These are phyloP conservation scores for Talaromyces proteolyticus DNA, from an alignment of 495 filamentous ascomycete genomes.

Conservation along the genomic window DNA sequence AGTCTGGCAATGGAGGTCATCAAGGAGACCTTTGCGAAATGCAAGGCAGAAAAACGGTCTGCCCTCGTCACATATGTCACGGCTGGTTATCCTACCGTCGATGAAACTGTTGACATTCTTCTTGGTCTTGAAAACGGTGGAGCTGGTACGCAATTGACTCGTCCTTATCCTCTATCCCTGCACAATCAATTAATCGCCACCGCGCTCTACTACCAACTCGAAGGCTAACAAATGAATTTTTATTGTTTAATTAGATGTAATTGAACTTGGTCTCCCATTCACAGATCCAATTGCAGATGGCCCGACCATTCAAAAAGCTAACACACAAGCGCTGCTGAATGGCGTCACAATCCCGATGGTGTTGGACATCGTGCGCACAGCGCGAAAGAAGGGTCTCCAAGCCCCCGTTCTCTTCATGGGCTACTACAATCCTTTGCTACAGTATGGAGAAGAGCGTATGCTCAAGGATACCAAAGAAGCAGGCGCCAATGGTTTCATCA, in stretches of 20 bases:
- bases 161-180: background rate
- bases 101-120: conserved; percentile 76
- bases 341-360: conserved; percentile 75
- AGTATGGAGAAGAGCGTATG: conserved; percentile 87
- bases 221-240: background rate
- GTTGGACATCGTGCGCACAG: conserved; percentile 72
- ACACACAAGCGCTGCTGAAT: conserved; percentile 82
- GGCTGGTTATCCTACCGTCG: conserved; percentile 82
- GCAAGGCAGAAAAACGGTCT: conserved; percentile 60
- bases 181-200: too few relatives aligned
- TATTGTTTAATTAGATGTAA: conserved; percentile 27
- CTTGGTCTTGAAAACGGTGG: conserved; percentile 90
- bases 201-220: background rate
- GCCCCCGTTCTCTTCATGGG: conserved; percentile 93
- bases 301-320: conserved; percentile 87
- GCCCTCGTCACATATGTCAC: conserved; percentile 96
- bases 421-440: conserved; percentile 94
- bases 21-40: conserved; percentile 80
- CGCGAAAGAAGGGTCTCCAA: conserved; percentile 66
- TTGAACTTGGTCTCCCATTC: conserved; percentile 73
- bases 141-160: conserved; percentile 53
- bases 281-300: conserved; percentile 97
- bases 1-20: conserved; percentile 61
- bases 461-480: conserved; percentile 79
- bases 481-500: conserved; percentile 94